Conservation (phyloP, 495 filamentous ascomycete species). For the Aspergillus sparsus region DNA sequence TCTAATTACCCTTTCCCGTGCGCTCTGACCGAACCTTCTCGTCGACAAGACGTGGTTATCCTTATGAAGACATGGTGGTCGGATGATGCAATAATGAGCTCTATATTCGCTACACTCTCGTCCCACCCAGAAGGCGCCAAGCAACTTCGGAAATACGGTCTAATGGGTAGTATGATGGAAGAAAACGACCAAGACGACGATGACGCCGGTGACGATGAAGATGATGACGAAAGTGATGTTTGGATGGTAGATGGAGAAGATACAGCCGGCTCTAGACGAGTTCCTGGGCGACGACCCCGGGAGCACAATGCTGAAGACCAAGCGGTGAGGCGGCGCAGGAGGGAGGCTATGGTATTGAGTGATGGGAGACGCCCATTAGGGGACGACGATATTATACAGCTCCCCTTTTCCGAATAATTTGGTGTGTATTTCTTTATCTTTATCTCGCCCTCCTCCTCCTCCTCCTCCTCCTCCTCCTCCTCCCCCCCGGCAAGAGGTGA, state of each 20-base stretch:
- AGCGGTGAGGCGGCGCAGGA: constrained; percentile 48
- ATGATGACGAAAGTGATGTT: constrained; percentile 50
- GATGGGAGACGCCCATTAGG: constrained; percentile 52
- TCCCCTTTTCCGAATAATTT: constrained; percentile 30
- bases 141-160: constrained; percentile 46
- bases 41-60: constrained; percentile 43
- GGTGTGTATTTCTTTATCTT: too few species aligned
- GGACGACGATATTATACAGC: constrained; percentile 53
- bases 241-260: constrained; percentile 54
- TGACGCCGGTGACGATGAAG: constrained; percentile 48
- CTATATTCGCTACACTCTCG: constrained; percentile 41
- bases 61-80: constrained; percentile 51
- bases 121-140: constrained; percentile 37
- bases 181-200: constrained; percentile 50
- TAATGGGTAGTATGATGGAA: constrained; percentile 47
- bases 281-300: constrained; percentile 37
- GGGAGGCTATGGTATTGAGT: constrained; percentile 58
- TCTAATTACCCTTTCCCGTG: constrained; percentile 53
- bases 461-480: too few species aligned
- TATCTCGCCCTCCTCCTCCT: too few species aligned
- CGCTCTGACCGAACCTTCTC: constrained; percentile 35
- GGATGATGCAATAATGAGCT: constrained; percentile 49
- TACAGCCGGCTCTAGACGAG: constrained; percentile 37
- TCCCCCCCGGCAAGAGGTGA: too few species aligned
- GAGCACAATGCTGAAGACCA: constrained; percentile 54